Conservation (phyloP, 257 asterid species). For the Rauvolfia tetraphylla region DNA sequence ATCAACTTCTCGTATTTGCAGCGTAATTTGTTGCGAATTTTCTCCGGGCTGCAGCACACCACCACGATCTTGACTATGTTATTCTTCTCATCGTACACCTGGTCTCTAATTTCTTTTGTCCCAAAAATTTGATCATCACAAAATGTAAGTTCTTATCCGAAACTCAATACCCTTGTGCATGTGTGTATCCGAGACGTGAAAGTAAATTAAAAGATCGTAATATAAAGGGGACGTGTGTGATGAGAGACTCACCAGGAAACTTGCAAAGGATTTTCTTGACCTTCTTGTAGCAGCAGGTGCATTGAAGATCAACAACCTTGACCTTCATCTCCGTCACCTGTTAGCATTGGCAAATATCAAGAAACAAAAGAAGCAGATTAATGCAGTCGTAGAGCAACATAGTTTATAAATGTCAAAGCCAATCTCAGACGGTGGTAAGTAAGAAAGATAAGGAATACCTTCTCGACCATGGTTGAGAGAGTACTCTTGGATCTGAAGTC, state of each 20-base stretch:
- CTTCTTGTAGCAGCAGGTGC: slow-evolving; percentile 83
- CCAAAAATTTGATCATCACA: slow-evolving; percentile 7
- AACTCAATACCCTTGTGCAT: too few relatives aligned
- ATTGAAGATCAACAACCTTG: slow-evolving; percentile 79
- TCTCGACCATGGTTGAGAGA: not conserved
- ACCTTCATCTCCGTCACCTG: slow-evolving; percentile 68
- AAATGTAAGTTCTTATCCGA: slow-evolving; percentile 15
- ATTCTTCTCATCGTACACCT: slow-evolving; percentile 56
- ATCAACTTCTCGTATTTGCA: slow-evolving; percentile 50
- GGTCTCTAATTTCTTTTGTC: slow-evolving; percentile 70
- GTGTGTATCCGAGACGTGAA: too few relatives aligned
- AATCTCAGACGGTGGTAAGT: too few relatives aligned
- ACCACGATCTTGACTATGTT: slow-evolving; percentile 58
- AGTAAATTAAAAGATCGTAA: too few relatives aligned
- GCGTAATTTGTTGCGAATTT: slow-evolving; percentile 63
- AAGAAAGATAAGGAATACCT: not conserved
- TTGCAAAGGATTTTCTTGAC: slow-evolving; percentile 70
- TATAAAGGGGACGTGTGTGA: too few relatives aligned
- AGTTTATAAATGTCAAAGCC: too few relatives aligned
- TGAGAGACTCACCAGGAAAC: slow-evolving; percentile 58
- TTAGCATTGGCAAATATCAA: not conserved
- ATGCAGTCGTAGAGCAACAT: too few relatives aligned
- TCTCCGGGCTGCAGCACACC: slow-evolving; percentile 82
- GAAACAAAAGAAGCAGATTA: not conserved
- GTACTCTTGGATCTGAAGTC: not conserved